phyloP scores from a whole-genome alignment of 768 basidiomycete species.

The Russula virescens region DNA sequence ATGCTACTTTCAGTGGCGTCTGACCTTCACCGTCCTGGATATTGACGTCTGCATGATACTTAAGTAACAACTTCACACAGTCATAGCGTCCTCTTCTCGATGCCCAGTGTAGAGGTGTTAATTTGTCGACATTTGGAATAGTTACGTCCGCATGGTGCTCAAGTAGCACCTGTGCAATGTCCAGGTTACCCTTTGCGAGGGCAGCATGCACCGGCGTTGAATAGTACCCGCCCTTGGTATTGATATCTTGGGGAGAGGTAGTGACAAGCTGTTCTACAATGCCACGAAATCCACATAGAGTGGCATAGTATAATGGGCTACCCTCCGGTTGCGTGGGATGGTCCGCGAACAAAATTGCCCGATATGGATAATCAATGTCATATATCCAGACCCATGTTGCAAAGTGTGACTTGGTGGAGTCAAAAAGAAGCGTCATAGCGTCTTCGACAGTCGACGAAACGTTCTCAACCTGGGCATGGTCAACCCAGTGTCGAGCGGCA shows the following conservation, averaged over 20 bases:
- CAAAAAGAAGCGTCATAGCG: background rate
- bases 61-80: background rate
- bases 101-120: background rate
- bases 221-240: background rate
- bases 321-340: background rate
- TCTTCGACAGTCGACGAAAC: background rate
- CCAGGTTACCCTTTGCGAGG: background rate
- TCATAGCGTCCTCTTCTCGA: background rate
- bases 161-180: background rate
- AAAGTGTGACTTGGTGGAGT: background rate
- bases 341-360: background rate
- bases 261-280: background rate
- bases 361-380: background rate
- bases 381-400: background rate
- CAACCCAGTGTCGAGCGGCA: slow-evolving; percentile 1
- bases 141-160: background rate
- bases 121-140: background rate
- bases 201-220: background rate
- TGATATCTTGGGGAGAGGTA: background rate
- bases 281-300: background rate
- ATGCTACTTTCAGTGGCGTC: background rate
- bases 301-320: background rate
- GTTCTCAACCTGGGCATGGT: background rate
- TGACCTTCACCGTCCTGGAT: background rate
- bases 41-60: background rate